A percentile compares a stretch with the other conserved stretches of the same genome.
These are phyloP conservation scores for Cyberlindnera maclurae DNA, from an alignment of 805 yeast genomes.

Conservation along the genomic window DNA sequence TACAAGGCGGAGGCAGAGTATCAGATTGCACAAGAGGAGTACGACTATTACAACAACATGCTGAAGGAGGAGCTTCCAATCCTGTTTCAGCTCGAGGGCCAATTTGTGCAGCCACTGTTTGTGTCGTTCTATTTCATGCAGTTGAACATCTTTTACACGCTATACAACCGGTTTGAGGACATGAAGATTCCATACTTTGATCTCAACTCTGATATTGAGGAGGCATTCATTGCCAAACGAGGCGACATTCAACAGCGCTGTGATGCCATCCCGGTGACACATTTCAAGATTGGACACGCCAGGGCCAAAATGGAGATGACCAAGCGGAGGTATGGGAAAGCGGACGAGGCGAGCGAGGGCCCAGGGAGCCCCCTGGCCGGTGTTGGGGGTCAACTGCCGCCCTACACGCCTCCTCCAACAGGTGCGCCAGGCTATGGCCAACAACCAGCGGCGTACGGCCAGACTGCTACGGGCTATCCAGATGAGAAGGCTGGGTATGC, in stretches of 20 bases:
- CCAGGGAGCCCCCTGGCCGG: constrained; percentile 23
- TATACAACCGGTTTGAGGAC: constrained; percentile 87
- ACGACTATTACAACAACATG: constrained; percentile 92
- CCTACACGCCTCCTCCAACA: constrained; percentile 29
- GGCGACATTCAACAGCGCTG: constrained; percentile 88
- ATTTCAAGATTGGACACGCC: constrained; percentile 85
- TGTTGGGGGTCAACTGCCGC: constrained; percentile 23
- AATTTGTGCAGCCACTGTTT: constrained; percentile 88
- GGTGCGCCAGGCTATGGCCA: constrained; percentile 8
- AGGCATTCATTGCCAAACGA: constrained; percentile 71
- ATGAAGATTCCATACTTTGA: constrained; percentile 97
- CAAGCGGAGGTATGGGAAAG: constrained; percentile 62
- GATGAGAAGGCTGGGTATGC: constrained; percentile 25
- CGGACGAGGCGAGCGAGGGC: constrained; percentile 31
- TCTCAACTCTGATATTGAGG: constrained; percentile 73
- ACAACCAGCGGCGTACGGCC: constrained; percentile 6
- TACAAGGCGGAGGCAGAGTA: constrained; percentile 86
- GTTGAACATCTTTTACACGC: constrained; percentile 89
- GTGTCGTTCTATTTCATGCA: constrained; percentile 96
- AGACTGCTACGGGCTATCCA: constrained; percentile 28
- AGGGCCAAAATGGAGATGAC: constrained; percentile 79
- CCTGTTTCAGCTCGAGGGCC: constrained; percentile 81
- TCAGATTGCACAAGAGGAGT: constrained; percentile 90
- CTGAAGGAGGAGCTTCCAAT: constrained; percentile 85
- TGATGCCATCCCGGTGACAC: constrained; percentile 84